Percentiles rank a stretch among this genome's conserved stretches.
phyloP scores from a whole-genome alignment of 352 stramenopile genomes.

The Plasmopara muralis region DNA sequence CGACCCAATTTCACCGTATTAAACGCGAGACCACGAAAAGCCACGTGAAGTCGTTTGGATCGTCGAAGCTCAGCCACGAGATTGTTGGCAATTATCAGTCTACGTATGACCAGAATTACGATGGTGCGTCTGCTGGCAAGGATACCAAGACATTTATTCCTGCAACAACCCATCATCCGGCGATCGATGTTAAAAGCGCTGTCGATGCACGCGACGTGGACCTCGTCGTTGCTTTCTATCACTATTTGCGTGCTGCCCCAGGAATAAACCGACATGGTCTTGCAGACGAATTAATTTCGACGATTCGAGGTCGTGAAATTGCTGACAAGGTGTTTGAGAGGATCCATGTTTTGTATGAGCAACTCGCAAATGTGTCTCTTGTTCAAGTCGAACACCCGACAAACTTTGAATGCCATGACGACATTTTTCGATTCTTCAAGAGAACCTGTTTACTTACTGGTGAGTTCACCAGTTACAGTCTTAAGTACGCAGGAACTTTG shows the following conservation, averaged over 20 bases:
- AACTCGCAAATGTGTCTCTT: slow-evolving; percentile 18
- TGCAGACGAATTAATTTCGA: slow-evolving; percentile 34
- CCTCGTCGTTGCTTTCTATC: slow-evolving; percentile 71
- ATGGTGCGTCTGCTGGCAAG: not conserved
- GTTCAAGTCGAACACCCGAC: slow-evolving; percentile 23
- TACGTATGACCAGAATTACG: slow-evolving; percentile 46
- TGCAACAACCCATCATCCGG: not conserved
- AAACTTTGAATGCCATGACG: slow-evolving; percentile 34
- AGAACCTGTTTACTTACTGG: slow-evolving; percentile 22
- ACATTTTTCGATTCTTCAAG: slow-evolving; percentile 27
- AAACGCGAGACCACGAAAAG: slow-evolving; percentile 74
- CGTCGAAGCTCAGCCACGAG: slow-evolving; percentile 48
- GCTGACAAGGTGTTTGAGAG: slow-evolving; percentile 53
- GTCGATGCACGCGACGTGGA: slow-evolving; percentile 69
- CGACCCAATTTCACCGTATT: slow-evolving; percentile 62
- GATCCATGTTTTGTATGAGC: slow-evolving; percentile 31
- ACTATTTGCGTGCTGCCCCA: slow-evolving; percentile 50
- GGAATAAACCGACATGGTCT: slow-evolving; percentile 30
- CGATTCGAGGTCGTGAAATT: slow-evolving; percentile 39
- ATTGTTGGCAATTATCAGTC: slow-evolving; percentile 83
- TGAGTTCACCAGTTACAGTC: slow-evolving; percentile 58
- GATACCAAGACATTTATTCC: not conserved
- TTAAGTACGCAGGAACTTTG: slow-evolving; percentile 52
- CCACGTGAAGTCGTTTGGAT: slow-evolving; percentile 75
- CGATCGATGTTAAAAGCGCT: slow-evolving; percentile 16